phyloP scores from a whole-genome alignment of 768 basidiomycete species.

The Agaricus bisporus region DNA sequence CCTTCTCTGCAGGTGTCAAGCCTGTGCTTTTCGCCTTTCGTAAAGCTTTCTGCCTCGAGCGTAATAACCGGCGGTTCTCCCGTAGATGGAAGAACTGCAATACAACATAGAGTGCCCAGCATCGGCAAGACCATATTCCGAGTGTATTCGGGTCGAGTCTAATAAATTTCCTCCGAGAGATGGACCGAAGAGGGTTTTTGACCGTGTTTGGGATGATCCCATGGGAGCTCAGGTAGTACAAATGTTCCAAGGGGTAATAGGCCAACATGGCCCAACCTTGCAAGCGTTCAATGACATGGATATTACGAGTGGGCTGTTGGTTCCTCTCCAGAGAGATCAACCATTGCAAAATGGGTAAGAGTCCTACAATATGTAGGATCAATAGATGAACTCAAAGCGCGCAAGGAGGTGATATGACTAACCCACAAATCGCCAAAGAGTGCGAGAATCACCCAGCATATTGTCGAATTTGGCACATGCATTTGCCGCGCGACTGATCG shows the following conservation, averaged over 20 bases:
- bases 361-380: conserved; percentile 33
- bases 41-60: conserved; percentile 46
- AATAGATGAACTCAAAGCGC: neutral
- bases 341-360: conserved; percentile 80
- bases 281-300: conserved; percentile 73
- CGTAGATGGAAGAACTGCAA: conserved; percentile 71
- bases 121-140: conserved; percentile 68
- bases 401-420: conserved; percentile 16
- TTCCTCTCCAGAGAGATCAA: conserved; percentile 68
- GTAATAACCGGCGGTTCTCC: conserved; percentile 60
- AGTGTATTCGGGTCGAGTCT: conserved; percentile 41
- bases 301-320: conserved; percentile 61
- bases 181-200: conserved; percentile 35
- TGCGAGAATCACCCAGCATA: conserved; percentile 62
- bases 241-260: conserved; percentile 76
- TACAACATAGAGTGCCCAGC: conserved; percentile 75
- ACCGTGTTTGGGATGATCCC: conserved; percentile 54
- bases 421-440: conserved; percentile 80
- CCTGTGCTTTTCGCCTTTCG: conserved; percentile 51
- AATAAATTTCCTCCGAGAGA: conserved; percentile 36
- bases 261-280: conserved; percentile 77
- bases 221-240: conserved; percentile 60
- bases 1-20: conserved; percentile 42
- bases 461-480: conserved; percentile 48
- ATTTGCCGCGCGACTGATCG: conserved; percentile 48